These are phyloP conservation scores for Skeletonema costatum DNA, from an alignment of 108 stramenopile genomes.

Conservation along the genomic window DNA sequence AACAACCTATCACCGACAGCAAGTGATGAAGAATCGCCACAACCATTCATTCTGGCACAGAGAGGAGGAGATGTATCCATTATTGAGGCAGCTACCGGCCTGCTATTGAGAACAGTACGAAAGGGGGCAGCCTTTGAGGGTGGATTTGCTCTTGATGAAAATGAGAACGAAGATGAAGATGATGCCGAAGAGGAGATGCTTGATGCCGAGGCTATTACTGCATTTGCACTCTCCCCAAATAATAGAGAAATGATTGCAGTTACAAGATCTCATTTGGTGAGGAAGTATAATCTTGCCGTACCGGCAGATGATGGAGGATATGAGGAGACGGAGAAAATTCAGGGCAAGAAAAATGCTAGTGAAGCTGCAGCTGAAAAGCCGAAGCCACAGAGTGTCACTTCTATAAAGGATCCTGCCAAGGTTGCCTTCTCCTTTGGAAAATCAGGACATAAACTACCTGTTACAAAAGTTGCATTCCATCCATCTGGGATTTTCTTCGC, in stretches of 20 bases:
- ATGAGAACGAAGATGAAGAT: slow-evolving; percentile 48
- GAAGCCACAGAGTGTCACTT: slow-evolving; percentile 12
- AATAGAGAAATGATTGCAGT: slow-evolving; percentile 71
- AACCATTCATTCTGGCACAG: slow-evolving; percentile 69
- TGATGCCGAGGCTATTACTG: slow-evolving; percentile 80
- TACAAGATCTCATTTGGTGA: slow-evolving; percentile 63
- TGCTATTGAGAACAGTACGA: slow-evolving; percentile 52
- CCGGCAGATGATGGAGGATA: neutral
- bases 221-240: slow-evolving; percentile 67
- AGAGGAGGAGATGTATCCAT: slow-evolving; percentile 78
- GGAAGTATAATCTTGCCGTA: slow-evolving; percentile 62
- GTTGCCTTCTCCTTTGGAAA: slow-evolving; percentile 64
- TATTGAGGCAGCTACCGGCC: slow-evolving; percentile 70
- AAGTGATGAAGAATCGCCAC: neutral
- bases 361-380: slow-evolving; percentile 5
- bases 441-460: slow-evolving; percentile 79
- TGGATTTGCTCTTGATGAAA: slow-evolving; percentile 15
- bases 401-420: slow-evolving; percentile 38
- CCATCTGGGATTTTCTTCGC: slow-evolving; percentile 77
- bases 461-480: slow-evolving; percentile 74
- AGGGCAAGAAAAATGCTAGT: slow-evolving; percentile 6
- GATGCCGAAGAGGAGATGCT: slow-evolving; percentile 75
- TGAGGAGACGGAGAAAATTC: slow-evolving; percentile 4
- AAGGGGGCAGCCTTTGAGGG: slow-evolving; percentile 28
- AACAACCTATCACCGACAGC: neutral